phyloP scores from a whole-genome alignment of 192 early-diverging fungal species.

The Mortierella claussenii region DNA sequence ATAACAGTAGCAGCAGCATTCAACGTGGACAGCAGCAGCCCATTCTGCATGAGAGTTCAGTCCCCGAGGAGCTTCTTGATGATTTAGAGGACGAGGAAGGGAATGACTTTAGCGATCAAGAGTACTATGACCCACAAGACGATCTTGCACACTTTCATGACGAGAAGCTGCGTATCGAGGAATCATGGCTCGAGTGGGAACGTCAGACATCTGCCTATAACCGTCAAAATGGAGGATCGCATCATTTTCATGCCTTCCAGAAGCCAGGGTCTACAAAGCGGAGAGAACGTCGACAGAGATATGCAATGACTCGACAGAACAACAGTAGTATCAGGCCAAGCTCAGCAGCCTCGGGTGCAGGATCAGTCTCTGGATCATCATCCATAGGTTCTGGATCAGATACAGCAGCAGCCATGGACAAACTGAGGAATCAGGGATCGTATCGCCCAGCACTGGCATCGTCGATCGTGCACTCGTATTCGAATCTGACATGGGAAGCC shows the following conservation, averaged over 20 bases:
- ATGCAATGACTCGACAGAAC: slow-evolving; percentile 10
- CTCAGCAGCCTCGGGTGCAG: background rate
- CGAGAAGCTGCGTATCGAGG: slow-evolving; percentile 33
- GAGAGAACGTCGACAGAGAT: slow-evolving; percentile 25
- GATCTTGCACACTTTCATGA: slow-evolving; percentile 30
- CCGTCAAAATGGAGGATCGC: slow-evolving; percentile 7
- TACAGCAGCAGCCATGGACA: slow-evolving; percentile 5
- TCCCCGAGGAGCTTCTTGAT: background rate
- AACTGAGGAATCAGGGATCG: slow-evolving; percentile 15
- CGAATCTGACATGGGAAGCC: slow-evolving; percentile 39
- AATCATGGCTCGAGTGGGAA: slow-evolving; percentile 50
- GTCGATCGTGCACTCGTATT: slow-evolving; percentile 42
- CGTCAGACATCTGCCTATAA: slow-evolving; percentile 28
- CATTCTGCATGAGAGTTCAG: no score
- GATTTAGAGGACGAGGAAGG: slow-evolving; percentile 18
- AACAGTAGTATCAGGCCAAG: background rate
- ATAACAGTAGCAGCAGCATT: background rate
- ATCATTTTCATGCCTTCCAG: slow-evolving; percentile 19
- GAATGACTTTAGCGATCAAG: slow-evolving; percentile 8
- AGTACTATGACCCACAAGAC: slow-evolving; percentile 45
- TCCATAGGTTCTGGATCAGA: slow-evolving; percentile 11
- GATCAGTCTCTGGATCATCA: slow-evolving; percentile 9
- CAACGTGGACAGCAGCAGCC: no score
- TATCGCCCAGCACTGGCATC: slow-evolving; percentile 43
- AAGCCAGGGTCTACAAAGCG: slow-evolving; percentile 34